Percentiles rank a stretch among this genome's conserved stretches.
These are phyloP conservation scores for Ramichloridium luteum DNA, from an alignment of 2,329 filamentous ascomycete genomes.

Conservation along the genomic window DNA sequence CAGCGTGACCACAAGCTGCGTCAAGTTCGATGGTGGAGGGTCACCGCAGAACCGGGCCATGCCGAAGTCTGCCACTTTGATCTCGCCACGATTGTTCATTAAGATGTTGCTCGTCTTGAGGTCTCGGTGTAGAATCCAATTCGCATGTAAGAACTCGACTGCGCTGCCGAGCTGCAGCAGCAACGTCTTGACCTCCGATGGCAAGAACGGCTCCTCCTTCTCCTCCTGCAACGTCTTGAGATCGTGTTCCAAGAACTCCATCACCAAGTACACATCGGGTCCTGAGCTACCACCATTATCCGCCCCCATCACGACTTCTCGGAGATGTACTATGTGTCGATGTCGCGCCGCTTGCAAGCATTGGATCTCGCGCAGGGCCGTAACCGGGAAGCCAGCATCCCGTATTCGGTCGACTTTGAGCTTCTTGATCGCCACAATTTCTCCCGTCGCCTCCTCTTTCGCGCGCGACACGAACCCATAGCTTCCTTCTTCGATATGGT, in stretches of 20 bases:
- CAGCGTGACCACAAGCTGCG: constrained; percentile 85
- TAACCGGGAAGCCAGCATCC: constrained; percentile 75
- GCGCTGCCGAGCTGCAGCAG: constrained; percentile 71
- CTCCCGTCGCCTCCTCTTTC: constrained; percentile 57
- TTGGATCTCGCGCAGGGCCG: constrained; percentile 85
- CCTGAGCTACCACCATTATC: constrained; percentile 6
- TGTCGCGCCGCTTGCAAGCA: constrained; percentile 72
- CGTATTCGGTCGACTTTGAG: constrained; percentile 71
- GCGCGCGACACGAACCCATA: constrained; percentile 92
- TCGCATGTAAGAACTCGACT: constrained; percentile 70
- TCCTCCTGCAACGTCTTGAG: constrained; percentile 85
- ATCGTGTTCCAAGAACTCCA: constrained; percentile 96
- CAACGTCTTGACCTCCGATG: constrained; percentile 84
- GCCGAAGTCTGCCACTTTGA: constrained; percentile 96
- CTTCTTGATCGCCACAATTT: constrained; percentile 83
- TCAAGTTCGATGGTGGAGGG: constrained; percentile 61
- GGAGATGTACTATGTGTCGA: constrained; percentile 67
- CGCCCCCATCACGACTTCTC: constrained; percentile 56
- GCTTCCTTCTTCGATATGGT: constrained; percentile 93
- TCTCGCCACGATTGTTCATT: constrained; percentile 84
- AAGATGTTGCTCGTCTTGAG: constrained; percentile 90
- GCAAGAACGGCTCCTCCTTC: constrained; percentile 86
- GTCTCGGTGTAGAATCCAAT: constrained; percentile 83
- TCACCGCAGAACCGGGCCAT: constrained; percentile 86
- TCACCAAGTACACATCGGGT: constrained; percentile 73